Percentiles rank a stretch among this genome's conserved stretches.
Conservation (phyloP, 1,284 basidiomycete genomes). For the Fistulina hepatica region DNA sequence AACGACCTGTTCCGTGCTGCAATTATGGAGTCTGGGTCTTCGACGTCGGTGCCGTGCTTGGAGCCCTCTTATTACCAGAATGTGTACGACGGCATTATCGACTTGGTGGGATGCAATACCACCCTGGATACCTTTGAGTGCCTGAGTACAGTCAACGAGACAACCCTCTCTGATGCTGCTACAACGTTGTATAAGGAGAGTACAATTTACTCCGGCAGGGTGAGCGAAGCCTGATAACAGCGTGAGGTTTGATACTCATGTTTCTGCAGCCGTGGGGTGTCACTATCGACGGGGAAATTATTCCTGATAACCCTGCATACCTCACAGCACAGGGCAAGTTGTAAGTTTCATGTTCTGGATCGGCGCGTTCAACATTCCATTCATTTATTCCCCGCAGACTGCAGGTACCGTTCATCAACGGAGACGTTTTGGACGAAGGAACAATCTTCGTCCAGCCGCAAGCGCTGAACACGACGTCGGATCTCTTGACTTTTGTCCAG, state of each 20-base stretch:
- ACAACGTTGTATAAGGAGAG: constrained; percentile 12
- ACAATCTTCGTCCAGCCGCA: constrained; percentile 13
- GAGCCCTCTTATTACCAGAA: constrained; percentile 12
- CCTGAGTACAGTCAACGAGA: constrained; percentile 13
- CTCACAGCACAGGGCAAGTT: constrained; percentile 16
- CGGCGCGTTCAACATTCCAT: neutral
- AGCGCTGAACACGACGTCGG: constrained; percentile 13
- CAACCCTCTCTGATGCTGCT: constrained; percentile 14
- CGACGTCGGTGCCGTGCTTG: constrained; percentile 16
- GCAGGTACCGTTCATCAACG: constrained; percentile 16
- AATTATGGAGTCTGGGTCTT: constrained; percentile 24
- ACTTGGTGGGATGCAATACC: constrained; percentile 12
- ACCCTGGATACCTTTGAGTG: constrained; percentile 15
- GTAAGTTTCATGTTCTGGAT: constrained; percentile 6
- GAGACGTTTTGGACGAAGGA: constrained; percentile 17
- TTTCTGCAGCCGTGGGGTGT: constrained; percentile 16
- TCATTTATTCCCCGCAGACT: constrained; percentile 8
- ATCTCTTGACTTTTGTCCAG: constrained; percentile 13
- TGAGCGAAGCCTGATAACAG: constrained; percentile 4
- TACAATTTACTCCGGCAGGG: constrained; percentile 12
- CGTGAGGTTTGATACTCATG: neutral
- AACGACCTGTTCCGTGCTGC: constrained; percentile 24
- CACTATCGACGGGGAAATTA: constrained; percentile 16
- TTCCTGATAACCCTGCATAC: constrained; percentile 15
- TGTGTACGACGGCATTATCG: constrained; percentile 15